phyloP scores from a whole-genome alignment of 805 yeast species.

The Starmera dryadoides region DNA sequence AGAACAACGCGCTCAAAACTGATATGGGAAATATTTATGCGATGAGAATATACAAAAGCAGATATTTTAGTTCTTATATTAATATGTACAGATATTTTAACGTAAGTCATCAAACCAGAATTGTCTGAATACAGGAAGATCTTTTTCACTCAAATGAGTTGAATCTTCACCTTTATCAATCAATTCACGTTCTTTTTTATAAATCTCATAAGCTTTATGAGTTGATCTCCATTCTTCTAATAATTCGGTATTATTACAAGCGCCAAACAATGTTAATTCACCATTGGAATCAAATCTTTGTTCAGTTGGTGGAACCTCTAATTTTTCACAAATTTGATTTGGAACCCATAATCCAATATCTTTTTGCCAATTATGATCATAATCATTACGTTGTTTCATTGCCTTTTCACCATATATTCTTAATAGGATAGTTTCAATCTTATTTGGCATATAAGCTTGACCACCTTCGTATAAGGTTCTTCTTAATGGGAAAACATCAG shows the following conservation, averaged over 20 bases:
- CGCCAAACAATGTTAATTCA: constrained; percentile 28
- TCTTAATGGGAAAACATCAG: constrained; percentile 33
- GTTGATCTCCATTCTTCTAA: constrained; percentile 32
- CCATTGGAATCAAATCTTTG: constrained; percentile 19
- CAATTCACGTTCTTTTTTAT: constrained; percentile 20
- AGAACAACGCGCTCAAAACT: too few species aligned
- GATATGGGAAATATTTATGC: too few species aligned
- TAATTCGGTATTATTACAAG: constrained; percentile 28
- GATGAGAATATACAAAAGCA: too few species aligned
- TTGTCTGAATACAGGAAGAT: constrained; percentile 31
- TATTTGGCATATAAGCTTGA: constrained; percentile 34
- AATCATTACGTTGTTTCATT: constrained; percentile 13
- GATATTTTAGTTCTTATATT: too few species aligned
- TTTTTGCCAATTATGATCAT: constrained; percentile 30
- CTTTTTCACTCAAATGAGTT: constrained; percentile 12
- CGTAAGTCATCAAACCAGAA: constrained; percentile 8
- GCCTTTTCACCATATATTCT: constrained; percentile 29
- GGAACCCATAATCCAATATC: constrained; percentile 42
- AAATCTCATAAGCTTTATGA: constrained; percentile 19
- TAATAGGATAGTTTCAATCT: constrained; percentile 26
- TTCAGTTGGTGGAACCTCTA: constrained; percentile 19
- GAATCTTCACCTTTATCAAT: constrained; percentile 17
- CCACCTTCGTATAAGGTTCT: constrained; percentile 36
- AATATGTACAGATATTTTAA: too few species aligned
- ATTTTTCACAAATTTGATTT: constrained; percentile 27